Percentiles rank a stretch among this genome's conserved stretches.
These are phyloP conservation scores for Parascedosporium putredinis DNA, from an alignment of 2,329 filamentous ascomycete genomes.

Conservation along the genomic window DNA sequence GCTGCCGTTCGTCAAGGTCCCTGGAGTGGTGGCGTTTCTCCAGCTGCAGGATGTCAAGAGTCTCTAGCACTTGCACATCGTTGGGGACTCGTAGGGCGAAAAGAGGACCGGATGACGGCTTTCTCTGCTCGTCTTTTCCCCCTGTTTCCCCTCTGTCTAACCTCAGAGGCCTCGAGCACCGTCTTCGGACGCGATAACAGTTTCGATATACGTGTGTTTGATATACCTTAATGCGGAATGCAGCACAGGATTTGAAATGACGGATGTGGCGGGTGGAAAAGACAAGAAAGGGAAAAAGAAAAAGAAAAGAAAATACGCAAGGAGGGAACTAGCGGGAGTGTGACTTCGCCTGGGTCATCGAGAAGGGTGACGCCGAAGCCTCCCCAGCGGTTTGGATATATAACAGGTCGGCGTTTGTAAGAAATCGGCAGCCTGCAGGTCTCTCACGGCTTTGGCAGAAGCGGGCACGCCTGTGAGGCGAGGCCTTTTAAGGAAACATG, in stretches of 20 bases:
- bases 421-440: constrained; percentile 6
- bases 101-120: not conserved
- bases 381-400: not conserved
- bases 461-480: not conserved
- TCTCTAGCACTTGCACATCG: not conserved
- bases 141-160: too few relatives aligned
- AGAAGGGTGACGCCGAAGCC: not conserved
- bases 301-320: not conserved
- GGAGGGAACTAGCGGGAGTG: not conserved
- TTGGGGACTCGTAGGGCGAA: not conserved
- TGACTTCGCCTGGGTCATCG: not conserved
- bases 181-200: too few relatives aligned
- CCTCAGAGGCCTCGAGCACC: too few relatives aligned
- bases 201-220: too few relatives aligned
- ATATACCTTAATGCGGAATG: too few relatives aligned
- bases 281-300: too few relatives aligned
- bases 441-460: not conserved
- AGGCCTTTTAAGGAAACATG: too few relatives aligned
- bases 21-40: too few relatives aligned
- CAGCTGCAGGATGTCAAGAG: too few relatives aligned
- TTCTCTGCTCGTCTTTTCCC: too few relatives aligned
- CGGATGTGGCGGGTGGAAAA: not conserved
- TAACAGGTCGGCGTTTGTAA: not conserved
- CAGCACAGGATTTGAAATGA: not conserved
- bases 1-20: not conserved